These are phyloP conservation scores for Ustilago crameri DNA, from an alignment of 1,284 basidiomycete genomes.

Conservation along the genomic window DNA sequence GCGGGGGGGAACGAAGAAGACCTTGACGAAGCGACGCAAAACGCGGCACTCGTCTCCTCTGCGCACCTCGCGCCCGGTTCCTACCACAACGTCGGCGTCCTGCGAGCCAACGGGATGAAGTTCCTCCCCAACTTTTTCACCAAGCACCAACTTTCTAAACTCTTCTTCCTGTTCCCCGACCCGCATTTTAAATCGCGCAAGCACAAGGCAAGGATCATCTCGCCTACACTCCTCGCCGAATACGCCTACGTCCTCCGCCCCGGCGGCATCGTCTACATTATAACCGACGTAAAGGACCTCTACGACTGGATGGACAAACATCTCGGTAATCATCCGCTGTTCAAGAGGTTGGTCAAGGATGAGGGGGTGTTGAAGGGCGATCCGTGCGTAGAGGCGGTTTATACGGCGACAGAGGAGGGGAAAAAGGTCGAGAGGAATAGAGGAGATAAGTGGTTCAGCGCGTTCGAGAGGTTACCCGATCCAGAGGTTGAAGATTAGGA, in stretches of 20 bases:
- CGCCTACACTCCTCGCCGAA: constrained; percentile 86
- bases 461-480: constrained; percentile 73
- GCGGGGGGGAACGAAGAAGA: constrained; percentile 58
- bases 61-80: constrained; percentile 69
- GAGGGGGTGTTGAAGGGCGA: constrained; percentile 72
- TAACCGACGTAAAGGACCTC: constrained; percentile 94
- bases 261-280: constrained; percentile 94
- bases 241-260: constrained; percentile 93
- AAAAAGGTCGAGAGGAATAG: constrained; percentile 93
- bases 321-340: constrained; percentile 85
- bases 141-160: constrained; percentile 80
- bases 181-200: constrained; percentile 98
- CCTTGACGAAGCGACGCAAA: constrained; percentile 45
- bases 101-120: constrained; percentile 98
- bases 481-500: constrained; percentile 41
- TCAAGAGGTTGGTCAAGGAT: constrained; percentile 80
- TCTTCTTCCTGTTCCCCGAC: constrained; percentile 99
- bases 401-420: constrained; percentile 81
- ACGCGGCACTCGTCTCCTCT: constrained; percentile 26
- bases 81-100: constrained; percentile 92
- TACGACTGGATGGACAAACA: constrained; percentile 96
- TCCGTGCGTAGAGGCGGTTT: constrained; percentile 66
- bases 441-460: constrained; percentile 88
- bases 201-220: constrained; percentile 95
- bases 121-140: constrained; percentile 96